Percentiles rank a stretch among this genome's conserved stretches.
Evolutionary conservation across 1,284 basidiomycete genomes (phyloP).

Genomic region (Peniophora sp.): DNA sequence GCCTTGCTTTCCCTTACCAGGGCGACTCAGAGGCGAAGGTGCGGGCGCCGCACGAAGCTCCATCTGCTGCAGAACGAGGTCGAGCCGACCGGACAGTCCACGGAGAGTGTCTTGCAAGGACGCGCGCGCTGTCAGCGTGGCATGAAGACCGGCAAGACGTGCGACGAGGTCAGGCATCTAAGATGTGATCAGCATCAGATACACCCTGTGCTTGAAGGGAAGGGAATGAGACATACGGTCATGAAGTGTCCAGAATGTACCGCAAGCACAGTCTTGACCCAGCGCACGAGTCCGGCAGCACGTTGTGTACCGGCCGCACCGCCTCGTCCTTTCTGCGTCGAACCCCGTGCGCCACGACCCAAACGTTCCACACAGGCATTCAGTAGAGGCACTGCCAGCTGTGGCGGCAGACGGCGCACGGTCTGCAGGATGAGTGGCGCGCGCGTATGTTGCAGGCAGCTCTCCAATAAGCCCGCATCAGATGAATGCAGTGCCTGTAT

Average conservation of each 20-base stretch:
- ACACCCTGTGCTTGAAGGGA: constrained; percentile 1
- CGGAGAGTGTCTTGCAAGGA: constrained; percentile 81
- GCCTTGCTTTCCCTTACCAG: constrained; percentile 14
- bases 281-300: constrained; percentile 77
- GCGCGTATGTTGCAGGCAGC: constrained; percentile 84
- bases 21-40: constrained; percentile 45
- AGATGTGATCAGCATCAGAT: constrained; percentile 12
- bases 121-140: constrained; percentile 75
- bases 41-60: constrained; percentile 69
- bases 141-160: constrained; percentile 78
- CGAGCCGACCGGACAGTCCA: constrained; percentile 82
- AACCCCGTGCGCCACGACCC: constrained; percentile 67
- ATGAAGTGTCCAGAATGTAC: constrained; percentile 91
- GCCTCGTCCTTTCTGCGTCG: constrained; percentile 73
- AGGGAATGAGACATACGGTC: constrained; percentile 55
- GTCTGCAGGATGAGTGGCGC: constrained; percentile 80
- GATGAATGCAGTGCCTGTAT: constrained; percentile 96
- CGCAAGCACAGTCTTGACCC: constrained; percentile 84
- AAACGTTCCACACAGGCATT: constrained; percentile 87
- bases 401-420: constrained; percentile 82
- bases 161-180: constrained; percentile 83
- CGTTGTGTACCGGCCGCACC: constrained; percentile 81
- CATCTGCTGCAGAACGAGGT: constrained; percentile 91
- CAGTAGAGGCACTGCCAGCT: constrained; percentile 82
- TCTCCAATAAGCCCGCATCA: constrained; percentile 83